Evolutionary conservation across 805 yeast genomes (phyloP), one percentile per base, ranked within the genome.

Genomic region (Cyberlindnera xylosilytica): DNA sequence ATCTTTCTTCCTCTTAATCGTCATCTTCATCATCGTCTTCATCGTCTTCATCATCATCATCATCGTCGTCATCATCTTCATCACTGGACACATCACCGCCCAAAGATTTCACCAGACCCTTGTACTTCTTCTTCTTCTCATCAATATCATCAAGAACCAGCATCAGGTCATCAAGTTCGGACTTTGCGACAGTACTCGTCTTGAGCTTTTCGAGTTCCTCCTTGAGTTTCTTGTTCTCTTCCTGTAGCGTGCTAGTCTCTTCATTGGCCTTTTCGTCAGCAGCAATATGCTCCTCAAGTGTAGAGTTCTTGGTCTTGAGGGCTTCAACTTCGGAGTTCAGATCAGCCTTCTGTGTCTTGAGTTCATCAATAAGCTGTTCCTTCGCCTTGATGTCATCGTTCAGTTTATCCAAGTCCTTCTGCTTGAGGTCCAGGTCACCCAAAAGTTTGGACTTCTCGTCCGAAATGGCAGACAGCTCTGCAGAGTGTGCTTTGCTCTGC

Each of bases 71-170:
- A 0, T 72, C 81, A 0, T 79, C 88, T 20, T 82, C 89, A 41
- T 83, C 91, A 36, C 87, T 79, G 5, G 88, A 80, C 1, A 81
- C 71, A 1, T 74, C 81, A 39, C 73, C 78, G 1, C 87, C 87
- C 4, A 79, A 54, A 0, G 58, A 65, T 43, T 67, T 69, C 29
- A 83, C 68, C 44, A 66, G 70, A 6, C 61, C 54, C 55, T 81
- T 82, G 58, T 86, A 81, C 47, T 69, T 69, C 23, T 70, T 66
- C 44, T 78, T 78, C 49, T 74, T 77, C 38, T 83, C 88, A 45
- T 88, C 95, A 52, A 87, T 65, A 35, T 87, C 95, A 16, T 84
- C 76, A 60, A 89, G 78, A 16, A 89, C 65, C 19, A 87, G 63
- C 79, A 88, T 74, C 53, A 88, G 61, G 48, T 87, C 95, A 53